Base-by-base conservation (phyloP, 805 yeast species). In the Yarrowia divulgata region DNA sequence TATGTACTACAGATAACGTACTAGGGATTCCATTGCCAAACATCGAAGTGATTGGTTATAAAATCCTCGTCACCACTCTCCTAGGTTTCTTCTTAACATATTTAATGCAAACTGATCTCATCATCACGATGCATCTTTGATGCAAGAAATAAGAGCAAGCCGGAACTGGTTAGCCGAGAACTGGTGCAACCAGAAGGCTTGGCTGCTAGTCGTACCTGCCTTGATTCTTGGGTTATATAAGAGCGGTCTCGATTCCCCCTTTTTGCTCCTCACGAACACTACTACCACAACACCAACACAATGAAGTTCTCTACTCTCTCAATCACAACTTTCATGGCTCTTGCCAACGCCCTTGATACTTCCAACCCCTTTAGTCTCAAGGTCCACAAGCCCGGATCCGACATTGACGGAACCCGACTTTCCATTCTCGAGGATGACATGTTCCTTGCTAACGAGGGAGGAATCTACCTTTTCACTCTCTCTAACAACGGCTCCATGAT, bases 321-420 rank as follows among this genome's bases (percentile, higher is more conserved):
- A 18, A 10, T 60, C 29, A 34, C 66, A 12, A 34, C 66, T 19
- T 52, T 60, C 34, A 19, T 60, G 66, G 66, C 66, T 34, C 34
- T 12, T 39, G 66, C 46, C 66, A 29, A 60, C 34, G 66, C 66
- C 19, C 66, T 60, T 10, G 66, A 60, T 34, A 60, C 66, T 14
- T 60, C 66, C 18, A 34, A 34, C 29, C 66, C 66, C 35, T 60
- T 60, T 18, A 6, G 34, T 32, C 66, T 60, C 14, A 60, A 60
- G 66, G 66, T 45, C 35, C 42, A 60, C 32, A 60, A 60, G 34
- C 52, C 52, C 13, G 66, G 66, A 8, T 43, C 66, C 3, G 66
- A 60, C n/a, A 45, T 60, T 45, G 66, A 60, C 14, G 66, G 66
- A 2, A 45, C 42, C 42, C n/a, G 66, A 32, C 42, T 60, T 19